Evolutionary conservation across 2,329 filamentous ascomycete species (phyloP).

Genomic region (Phaeosphaeria sp.): DNA sequence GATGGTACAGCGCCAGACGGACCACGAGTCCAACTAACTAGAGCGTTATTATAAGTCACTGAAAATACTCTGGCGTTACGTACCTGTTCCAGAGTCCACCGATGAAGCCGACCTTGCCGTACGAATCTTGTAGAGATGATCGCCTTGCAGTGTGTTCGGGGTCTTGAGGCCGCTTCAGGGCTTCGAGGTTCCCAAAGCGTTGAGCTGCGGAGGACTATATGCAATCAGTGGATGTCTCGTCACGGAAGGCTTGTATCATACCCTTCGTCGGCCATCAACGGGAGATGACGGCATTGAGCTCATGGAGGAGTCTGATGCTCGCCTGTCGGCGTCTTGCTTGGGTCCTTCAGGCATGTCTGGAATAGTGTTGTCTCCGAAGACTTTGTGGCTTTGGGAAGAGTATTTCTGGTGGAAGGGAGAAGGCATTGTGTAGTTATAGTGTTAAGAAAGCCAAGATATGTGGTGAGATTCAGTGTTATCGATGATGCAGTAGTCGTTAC

Average conservation of each 20-base stretch:
- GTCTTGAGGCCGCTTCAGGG: conserved; percentile 43
- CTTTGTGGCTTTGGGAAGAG: conserved; percentile 41
- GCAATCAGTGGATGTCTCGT: conserved; percentile 7
- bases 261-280: conserved; percentile 35
- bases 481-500: background rate
- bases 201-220: conserved; percentile 37
- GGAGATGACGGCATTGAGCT: conserved; percentile 25
- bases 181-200: conserved; percentile 41
- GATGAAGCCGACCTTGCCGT: conserved; percentile 41
- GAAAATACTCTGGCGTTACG: conserved; percentile 5
- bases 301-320: conserved; percentile 40
- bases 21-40: conserved; percentile 42
- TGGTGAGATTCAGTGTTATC: background rate
- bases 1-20: conserved; percentile 16
- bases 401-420: conserved; percentile 50
- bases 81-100: conserved; percentile 47
- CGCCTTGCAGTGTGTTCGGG: conserved; percentile 34
- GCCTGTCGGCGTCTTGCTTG: conserved; percentile 41
- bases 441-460: background rate
- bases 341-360: conserved; percentile 43
- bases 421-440: conserved; percentile 33
- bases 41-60: conserved; percentile 10
- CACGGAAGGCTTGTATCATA: conserved; percentile 12
- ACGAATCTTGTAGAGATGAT: conserved; percentile 41
- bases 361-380: conserved; percentile 35